A percentile compares a stretch with the other conserved stretches of the same genome.
Evolutionary conservation across 2,329 filamentous ascomycete species (phyloP).

Genomic region (Alternaria brassicicola): DNA sequence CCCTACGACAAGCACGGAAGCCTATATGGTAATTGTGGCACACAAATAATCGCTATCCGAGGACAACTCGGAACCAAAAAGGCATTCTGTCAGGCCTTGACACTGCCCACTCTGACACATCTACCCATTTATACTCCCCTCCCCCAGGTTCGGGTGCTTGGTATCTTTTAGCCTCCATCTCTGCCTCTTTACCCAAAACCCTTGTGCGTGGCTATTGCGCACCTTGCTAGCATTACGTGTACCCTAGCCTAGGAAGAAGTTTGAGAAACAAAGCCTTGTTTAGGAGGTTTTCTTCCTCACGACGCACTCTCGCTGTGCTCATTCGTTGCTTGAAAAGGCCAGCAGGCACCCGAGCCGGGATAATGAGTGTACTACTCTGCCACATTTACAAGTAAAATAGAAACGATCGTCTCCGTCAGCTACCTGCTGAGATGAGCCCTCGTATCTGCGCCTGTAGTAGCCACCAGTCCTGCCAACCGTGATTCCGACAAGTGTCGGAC

Average conservation of each 20-base stretch:
- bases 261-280: no score
- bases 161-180: no score
- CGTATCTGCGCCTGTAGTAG: constrained; percentile 19
- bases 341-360: no score
- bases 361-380: no score
- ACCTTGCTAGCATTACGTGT: no score
- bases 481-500: constrained; percentile 5
- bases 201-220: no score
- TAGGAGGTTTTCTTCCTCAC: no score
- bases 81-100: background rate
- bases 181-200: no score
- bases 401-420: constrained; percentile 3
- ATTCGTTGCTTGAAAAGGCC: no score
- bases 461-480: constrained; percentile 15
- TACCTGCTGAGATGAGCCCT: constrained; percentile 9
- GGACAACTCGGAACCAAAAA: background rate
- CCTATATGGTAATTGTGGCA: constrained; percentile 11
- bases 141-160: no score
- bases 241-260: no score
- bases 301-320: no score
- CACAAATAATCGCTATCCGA: constrained; percentile 6
- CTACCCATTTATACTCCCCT: background rate
- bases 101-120: background rate
- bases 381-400: constrained; percentile 2
- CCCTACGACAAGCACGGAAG: constrained; percentile 16